Evolutionary conservation across 225 moss, liverwort and hornwort genomes (phyloP), one percentile per base, ranked within the genome.

Genomic region (Polytrichum commune): DNA sequence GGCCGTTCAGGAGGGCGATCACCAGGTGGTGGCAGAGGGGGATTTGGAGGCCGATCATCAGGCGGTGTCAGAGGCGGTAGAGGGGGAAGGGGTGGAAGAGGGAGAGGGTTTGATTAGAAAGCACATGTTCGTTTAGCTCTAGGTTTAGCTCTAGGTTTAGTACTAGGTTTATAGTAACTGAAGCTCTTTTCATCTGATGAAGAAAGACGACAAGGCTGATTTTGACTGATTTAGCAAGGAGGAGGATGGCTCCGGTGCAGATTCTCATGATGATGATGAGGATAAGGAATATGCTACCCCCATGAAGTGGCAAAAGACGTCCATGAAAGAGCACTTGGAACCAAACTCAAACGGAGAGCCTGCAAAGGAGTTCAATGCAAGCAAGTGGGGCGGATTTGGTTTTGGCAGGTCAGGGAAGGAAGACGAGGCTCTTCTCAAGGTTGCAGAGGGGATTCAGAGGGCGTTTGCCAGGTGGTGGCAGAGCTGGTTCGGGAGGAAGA

Each of bases 111-210:
- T 46, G 46, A 46, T 46, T 46, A 46, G 46, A 13, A 13, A 46
- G 46, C 46, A 46, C 16, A 13, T 46, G 46, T 46, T 35, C 13
- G 7, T 16, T 13, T 46, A 16, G 46, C 46, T 46, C 13, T 46
- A 46, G 46, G 7, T 16, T 13, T 46, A 16, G 46, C 46, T 46
- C 13, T 46, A 46, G 46, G 16, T 46, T 46, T 46, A 13, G 46
- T 46, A 3, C 46, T 16, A 46, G 46, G 46, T 46, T 46, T 46
- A 46, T 46, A 46, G 46, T 46, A 46, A 13, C 69, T 93, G 54
- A 75, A 87, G 75, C 69, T 93, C 27, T 87, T 88, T 23, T 93
- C 91, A 10, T 91, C 93, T 30, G 91, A 89, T 19, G 85, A 91
- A 26, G 82, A 72, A 3, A 1, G 77, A 71, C 4, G 85, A 81